Evolutionary conservation across 2,329 filamentous ascomycete species (phyloP).

Genomic region (Orbilia javanica): DNA sequence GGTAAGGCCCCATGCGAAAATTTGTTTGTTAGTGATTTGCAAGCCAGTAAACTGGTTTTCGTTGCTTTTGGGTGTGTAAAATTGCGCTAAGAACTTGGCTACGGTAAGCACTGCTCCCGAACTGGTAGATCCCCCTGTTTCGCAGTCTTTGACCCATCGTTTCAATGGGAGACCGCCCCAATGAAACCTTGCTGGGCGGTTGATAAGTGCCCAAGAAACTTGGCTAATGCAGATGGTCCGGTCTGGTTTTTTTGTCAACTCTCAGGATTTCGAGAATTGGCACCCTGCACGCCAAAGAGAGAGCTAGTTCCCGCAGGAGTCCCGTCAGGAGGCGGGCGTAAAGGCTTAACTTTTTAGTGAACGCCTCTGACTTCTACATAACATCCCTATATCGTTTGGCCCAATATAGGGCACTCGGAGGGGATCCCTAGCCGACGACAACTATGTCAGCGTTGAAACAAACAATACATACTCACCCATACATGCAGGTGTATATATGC

Average conservation of each 20-base stretch:
- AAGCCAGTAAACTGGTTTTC: conserved; percentile 1
- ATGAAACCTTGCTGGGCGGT: conserved; percentile 41
- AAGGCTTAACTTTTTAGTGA: not conserved
- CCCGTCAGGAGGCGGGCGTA: not conserved
- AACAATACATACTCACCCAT: not conserved
- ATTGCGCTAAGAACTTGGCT: conserved; percentile 32
- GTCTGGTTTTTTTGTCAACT: conserved; percentile 26
- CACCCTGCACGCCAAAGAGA: not conserved
- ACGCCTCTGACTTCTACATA: not conserved
- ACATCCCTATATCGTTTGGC: not conserved
- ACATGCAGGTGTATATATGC: not conserved
- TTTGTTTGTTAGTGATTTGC: conserved; percentile 1
- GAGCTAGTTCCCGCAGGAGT: conserved; percentile 18
- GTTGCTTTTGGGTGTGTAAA: conserved; percentile 35
- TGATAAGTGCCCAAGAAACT: conserved; percentile 25
- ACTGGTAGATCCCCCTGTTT: conserved; percentile 32
- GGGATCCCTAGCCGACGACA: conserved; percentile 2
- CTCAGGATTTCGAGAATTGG: not conserved
- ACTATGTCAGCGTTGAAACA: not conserved
- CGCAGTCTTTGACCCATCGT: conserved; percentile 22
- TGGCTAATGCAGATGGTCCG: conserved; percentile 40
- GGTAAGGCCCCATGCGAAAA: not conserved
- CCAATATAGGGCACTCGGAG: not conserved
- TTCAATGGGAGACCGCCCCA: conserved; percentile 9
- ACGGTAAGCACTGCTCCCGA: conserved; percentile 27